A percentile compares a stretch with the other conserved stretches of the same genome.
Conservation (phyloP, 495 filamentous ascomycete species). For the Penicillium nucicola region DNA sequence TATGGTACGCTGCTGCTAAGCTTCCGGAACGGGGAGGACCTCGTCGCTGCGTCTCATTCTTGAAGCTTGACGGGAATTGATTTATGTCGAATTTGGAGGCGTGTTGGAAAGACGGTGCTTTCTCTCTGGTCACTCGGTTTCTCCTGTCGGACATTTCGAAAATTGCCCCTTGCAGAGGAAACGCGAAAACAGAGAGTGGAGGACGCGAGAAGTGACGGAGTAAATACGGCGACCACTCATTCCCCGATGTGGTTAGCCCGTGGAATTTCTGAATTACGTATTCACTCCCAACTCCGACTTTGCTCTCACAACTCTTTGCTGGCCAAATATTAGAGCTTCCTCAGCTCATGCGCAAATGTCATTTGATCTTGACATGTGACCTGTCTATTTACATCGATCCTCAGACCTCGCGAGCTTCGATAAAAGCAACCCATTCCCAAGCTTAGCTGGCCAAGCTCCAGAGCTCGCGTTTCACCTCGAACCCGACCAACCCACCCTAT, state of each 20-base stretch:
- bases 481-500: background rate
- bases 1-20: conserved; percentile 37
- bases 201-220: conserved; percentile 4
- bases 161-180: conserved; percentile 7
- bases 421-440: conserved; percentile 4
- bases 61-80: conserved; percentile 25
- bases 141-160: conserved; percentile 1
- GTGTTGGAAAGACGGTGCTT: conserved; percentile 33
- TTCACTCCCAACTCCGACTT: background rate
- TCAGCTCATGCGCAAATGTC: conserved; percentile 7
- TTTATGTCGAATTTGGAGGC: conserved; percentile 32
- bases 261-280: conserved; percentile 3
- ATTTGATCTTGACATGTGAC: conserved; percentile 32
- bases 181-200: conserved; percentile 12
- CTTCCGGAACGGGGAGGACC: conserved; percentile 34
- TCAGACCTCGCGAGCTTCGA: conserved; percentile 10
- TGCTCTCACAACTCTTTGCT: background rate
- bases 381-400: conserved; percentile 27
- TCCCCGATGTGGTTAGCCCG: conserved; percentile 21
- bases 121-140: conserved; percentile 15
- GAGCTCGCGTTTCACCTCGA: background rate
- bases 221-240: conserved; percentile 25
- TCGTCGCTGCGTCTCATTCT: conserved; percentile 27
- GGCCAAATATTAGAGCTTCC: conserved; percentile 6
- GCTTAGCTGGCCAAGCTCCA: background rate